phyloP scores from a whole-genome alignment of 2,329 filamentous ascomycete species.

The Neocatenulostroma microsporum region DNA sequence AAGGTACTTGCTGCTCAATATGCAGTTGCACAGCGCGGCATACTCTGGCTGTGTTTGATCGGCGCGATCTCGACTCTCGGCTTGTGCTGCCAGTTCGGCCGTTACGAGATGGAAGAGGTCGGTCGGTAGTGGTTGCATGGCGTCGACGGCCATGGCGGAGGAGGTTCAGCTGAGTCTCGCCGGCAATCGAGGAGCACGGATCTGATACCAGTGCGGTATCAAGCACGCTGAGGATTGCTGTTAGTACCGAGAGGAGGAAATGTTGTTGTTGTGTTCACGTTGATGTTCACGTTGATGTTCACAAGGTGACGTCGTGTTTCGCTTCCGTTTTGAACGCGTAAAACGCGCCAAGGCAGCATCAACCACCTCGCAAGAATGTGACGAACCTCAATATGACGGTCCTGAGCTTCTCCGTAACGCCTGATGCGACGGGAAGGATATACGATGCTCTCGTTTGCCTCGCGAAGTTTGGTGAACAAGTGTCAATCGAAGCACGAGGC shows the following conservation, averaged over 20 bases:
- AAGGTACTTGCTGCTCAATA: constrained; percentile 48
- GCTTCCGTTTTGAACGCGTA: neutral
- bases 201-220: neutral
- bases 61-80: too few species aligned
- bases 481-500: constrained; percentile 63
- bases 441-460: constrained; percentile 69
- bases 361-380: neutral
- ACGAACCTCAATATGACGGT: constrained; percentile 36
- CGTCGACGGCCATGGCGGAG: too few species aligned
- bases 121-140: constrained; percentile 37
- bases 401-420: constrained; percentile 63
- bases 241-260: too few species aligned
- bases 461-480: constrained; percentile 70
- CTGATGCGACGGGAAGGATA: constrained; percentile 61
- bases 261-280: too few species aligned
- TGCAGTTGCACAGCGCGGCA: constrained; percentile 52
- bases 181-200: too few species aligned
- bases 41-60: constrained; percentile 40
- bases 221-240: neutral
- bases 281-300: too few species aligned
- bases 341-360: constrained; percentile 5
- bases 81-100: constrained; percentile 49
- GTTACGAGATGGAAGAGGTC: constrained; percentile 57
- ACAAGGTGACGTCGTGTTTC: constrained; percentile 3
- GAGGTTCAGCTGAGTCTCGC: too few species aligned